Percentiles rank a stretch among this genome's conserved stretches.
These are phyloP conservation scores for Fusarium odoratissimum DNA, from an alignment of 2,329 filamentous ascomycete species.

Conservation along the genomic window DNA sequence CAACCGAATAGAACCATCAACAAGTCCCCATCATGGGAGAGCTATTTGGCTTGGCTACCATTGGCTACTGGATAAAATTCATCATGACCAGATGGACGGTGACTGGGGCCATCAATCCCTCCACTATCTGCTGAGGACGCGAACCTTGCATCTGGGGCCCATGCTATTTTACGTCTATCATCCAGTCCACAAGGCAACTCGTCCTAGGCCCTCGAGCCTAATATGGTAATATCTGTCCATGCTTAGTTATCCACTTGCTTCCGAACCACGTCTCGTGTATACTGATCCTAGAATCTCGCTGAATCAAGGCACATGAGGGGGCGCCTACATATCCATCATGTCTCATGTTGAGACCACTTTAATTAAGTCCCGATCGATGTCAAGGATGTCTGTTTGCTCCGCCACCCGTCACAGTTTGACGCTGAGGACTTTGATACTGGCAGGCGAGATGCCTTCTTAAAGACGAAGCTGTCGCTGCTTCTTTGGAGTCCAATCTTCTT, in stretches of 20 bases:
- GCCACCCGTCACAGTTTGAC: conserved; percentile 26
- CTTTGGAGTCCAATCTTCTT: conserved; percentile 19
- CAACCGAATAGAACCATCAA: conserved; percentile 14
- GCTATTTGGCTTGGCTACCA: conserved; percentile 19
- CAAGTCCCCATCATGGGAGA: conserved; percentile 1
- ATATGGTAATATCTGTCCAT: conserved; percentile 28
- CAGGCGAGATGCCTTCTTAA: conserved; percentile 26
- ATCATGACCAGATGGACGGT: conserved; percentile 15
- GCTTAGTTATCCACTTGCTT: conserved; percentile 23
- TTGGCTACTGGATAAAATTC: conserved; percentile 26
- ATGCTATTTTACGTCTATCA: conserved; percentile 20
- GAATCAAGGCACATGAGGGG: conserved; percentile 19
- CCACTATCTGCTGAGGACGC: conserved; percentile 30
- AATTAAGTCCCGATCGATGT: conserved; percentile 42
- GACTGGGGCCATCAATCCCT: conserved; percentile 24
- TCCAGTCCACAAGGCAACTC: conserved; percentile 13
- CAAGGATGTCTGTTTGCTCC: conserved; percentile 33
- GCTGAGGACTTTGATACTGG: conserved; percentile 15
- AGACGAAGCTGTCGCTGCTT: conserved; percentile 32
- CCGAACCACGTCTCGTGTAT: conserved; percentile 32
- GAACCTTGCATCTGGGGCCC: conserved; percentile 12
- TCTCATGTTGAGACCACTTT: conserved; percentile 45
- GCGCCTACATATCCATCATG: conserved; percentile 36
- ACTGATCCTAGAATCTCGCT: conserved; percentile 19
- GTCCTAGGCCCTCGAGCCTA: conserved; percentile 23